These are phyloP conservation scores for Aspergillus coremiiformis DNA, from an alignment of 495 filamentous ascomycete genomes.

Conservation along the genomic window DNA sequence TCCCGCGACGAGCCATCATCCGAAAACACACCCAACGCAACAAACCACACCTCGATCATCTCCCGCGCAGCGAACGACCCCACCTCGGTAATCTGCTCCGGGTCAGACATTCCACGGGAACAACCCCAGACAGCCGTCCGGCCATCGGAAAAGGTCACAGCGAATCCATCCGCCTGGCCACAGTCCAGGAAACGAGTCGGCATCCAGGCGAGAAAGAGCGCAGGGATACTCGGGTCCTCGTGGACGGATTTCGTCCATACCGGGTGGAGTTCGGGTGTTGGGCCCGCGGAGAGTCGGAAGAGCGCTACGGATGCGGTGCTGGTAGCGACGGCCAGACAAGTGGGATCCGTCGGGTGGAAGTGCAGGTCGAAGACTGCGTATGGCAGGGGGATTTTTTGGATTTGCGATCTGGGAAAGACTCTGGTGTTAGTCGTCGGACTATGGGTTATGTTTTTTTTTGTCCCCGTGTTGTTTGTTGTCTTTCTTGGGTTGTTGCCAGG, in stretches of 20 bases:
- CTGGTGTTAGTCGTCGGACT: too few species aligned
- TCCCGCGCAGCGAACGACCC: conserved; percentile 28
- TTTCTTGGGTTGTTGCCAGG: neutral
- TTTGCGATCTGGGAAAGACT: conserved; percentile 28
- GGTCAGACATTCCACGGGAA: neutral
- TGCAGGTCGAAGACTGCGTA: conserved; percentile 81
- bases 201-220: conserved; percentile 67
- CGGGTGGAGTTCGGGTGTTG: conserved; percentile 18
- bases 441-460: conserved; percentile 1
- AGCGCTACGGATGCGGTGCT: conserved; percentile 64
- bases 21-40: conserved; percentile 25
- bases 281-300: conserved; percentile 36
- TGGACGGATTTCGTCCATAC: conserved; percentile 33
- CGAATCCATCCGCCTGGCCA: conserved; percentile 41
- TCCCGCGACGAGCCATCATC: neutral
- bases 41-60: conserved; percentile 41
- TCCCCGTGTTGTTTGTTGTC: neutral
- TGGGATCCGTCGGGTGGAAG: conserved; percentile 56
- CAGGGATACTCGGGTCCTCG: conserved; percentile 48
- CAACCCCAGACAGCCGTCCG: conserved; percentile 39
- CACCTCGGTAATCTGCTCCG: conserved; percentile 19
- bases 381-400: conserved; percentile 45
- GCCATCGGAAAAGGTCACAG: conserved; percentile 63
- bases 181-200: conserved; percentile 39
- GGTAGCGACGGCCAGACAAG: conserved; percentile 59